A percentile compares a stretch with the other conserved stretches of the same genome.
These are phyloP conservation scores for Pichia sp. DNA, from an alignment of 1,139 yeast species.

Conservation along the genomic window DNA sequence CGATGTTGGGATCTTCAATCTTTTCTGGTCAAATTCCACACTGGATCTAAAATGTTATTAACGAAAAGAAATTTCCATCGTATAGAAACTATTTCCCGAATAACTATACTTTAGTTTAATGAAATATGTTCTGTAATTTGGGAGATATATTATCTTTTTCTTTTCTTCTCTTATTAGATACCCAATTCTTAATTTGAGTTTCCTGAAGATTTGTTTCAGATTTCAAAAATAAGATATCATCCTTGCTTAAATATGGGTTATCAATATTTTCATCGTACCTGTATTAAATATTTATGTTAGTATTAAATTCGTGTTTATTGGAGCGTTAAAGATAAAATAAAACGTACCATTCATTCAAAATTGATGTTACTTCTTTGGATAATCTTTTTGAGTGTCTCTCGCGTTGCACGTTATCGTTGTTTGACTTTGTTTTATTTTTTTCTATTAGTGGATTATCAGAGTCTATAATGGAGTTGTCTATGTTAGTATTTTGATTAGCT, in stretches of 20 bases:
- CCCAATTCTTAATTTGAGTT: constrained; percentile 28
- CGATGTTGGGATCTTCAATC: too few relatives aligned
- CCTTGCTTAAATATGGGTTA: constrained; percentile 24
- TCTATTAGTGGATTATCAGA: too few relatives aligned
- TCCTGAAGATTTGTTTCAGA: constrained; percentile 19
- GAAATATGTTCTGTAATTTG: constrained; percentile 15
- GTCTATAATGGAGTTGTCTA: too few relatives aligned
- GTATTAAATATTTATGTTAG: constrained; percentile 6
- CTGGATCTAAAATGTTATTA: too few relatives aligned
- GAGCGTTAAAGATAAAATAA: not conserved
- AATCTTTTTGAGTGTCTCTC: constrained; percentile 11
- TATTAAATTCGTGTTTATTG: not conserved
- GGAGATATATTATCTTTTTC: constrained; percentile 18
- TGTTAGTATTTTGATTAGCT: too few relatives aligned
- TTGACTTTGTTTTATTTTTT: not conserved
- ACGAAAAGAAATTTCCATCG: too few relatives aligned
- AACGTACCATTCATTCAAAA: constrained; percentile 24
- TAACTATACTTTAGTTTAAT: too few relatives aligned
- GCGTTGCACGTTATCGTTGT: not conserved
- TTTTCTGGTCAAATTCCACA: too few relatives aligned
- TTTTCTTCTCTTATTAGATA: constrained; percentile 25
- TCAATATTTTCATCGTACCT: constrained; percentile 25
- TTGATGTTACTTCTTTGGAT: constrained; percentile 15
- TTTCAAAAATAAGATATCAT: constrained; percentile 19
- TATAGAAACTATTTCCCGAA: too few relatives aligned